Conservation (phyloP, 345 rosid genomes). For the Corymbia maculata region DNA sequence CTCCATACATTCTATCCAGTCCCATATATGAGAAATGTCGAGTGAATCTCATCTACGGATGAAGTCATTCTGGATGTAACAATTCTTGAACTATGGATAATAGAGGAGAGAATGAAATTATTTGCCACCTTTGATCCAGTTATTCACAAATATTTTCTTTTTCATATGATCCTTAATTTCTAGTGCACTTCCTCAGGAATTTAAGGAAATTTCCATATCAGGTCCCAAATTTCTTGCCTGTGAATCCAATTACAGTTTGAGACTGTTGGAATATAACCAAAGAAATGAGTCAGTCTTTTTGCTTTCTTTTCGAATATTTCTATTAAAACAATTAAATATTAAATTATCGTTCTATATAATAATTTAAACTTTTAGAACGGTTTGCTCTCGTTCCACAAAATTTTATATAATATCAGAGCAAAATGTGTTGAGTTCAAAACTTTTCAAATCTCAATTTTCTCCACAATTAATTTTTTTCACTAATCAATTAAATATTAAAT, state of each 20-base stretch:
- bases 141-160: background rate
- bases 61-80: background rate
- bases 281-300: background rate
- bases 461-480: too few relatives aligned
- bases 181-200: background rate
- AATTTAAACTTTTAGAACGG: accelerated
- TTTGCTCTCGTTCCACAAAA: background rate
- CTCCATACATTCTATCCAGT: background rate
- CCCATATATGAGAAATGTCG: background rate
- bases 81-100: background rate
- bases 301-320: background rate
- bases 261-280: background rate
- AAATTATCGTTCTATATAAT: too few relatives aligned
- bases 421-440: accelerated
- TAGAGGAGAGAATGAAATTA: background rate
- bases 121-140: background rate
- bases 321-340: too few relatives aligned
- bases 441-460: background rate
- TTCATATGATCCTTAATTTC: background rate
- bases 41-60: background rate
- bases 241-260: background rate
- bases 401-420: too few relatives aligned
- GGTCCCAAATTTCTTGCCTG: background rate
- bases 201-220: background rate
- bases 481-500: too few relatives aligned